Conservation (phyloP, 164 flowering plant genomes). For the Cinnamomum chago region DNA sequence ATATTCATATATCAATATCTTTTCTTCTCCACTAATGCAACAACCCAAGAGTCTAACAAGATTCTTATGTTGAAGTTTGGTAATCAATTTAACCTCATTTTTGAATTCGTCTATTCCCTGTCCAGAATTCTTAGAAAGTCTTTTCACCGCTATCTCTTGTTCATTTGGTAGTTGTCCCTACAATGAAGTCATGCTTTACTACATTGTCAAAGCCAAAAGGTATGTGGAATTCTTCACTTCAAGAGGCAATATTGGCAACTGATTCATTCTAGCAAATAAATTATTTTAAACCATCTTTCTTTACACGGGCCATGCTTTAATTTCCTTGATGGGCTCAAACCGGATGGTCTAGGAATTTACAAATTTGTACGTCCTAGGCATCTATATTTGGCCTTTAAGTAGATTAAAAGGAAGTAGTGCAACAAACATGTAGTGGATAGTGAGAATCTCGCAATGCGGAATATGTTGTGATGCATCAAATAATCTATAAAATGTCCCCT, state of each 20-base stretch:
- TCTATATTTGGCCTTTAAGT: too few species aligned
- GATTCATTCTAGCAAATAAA: neutral
- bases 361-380: too few species aligned
- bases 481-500: neutral
- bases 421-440: neutral
- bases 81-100: conserved; percentile 25
- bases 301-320: neutral
- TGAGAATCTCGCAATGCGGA: neutral
- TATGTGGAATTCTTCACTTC: too few species aligned
- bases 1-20: conserved; percentile 15
- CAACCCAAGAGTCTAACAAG: conserved; percentile 14
- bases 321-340: neutral
- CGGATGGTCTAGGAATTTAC: neutral
- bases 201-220: neutral
- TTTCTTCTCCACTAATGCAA: conserved; percentile 6
- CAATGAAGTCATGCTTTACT: neutral
- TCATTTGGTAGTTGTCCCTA: conserved; percentile 9
- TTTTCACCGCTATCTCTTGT: conserved; percentile 12
- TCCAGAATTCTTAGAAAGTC: conserved; percentile 8
- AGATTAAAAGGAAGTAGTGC: neutral
- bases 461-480: neutral
- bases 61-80: conserved; percentile 11
- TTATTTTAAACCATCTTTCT: neutral
- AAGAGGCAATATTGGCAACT: neutral
- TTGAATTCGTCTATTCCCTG: conserved; percentile 36